These are phyloP conservation scores for Verticillium albo-atrum DNA, from an alignment of 2,329 filamentous ascomycete species.

Conservation along the genomic window DNA sequence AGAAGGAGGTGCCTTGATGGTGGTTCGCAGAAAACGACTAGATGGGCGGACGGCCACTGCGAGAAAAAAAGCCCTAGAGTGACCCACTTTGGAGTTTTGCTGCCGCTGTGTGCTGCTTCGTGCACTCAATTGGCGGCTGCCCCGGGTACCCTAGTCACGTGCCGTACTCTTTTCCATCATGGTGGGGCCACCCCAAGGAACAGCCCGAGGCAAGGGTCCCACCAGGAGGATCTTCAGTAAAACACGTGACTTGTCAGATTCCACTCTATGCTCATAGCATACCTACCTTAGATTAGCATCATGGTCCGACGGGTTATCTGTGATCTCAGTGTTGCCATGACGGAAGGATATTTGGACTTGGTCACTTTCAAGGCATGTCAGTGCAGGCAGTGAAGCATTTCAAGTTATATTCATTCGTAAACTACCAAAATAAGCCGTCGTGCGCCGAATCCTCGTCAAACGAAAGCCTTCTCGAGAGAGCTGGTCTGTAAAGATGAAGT, in stretches of 20 bases:
- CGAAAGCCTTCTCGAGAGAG: background rate
- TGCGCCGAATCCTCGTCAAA: background rate
- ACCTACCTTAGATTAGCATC: no score
- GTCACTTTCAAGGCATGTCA: background rate
- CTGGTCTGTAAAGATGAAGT: slow-evolving; percentile 8
- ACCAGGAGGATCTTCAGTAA: no score
- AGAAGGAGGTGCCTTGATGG: background rate
- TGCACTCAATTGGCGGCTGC: background rate
- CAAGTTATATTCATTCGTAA: background rate
- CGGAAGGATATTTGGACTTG: no score
- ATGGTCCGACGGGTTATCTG: no score
- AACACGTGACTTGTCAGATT: no score
- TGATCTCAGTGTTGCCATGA: no score
- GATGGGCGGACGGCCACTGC: background rate
- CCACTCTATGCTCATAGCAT: no score
- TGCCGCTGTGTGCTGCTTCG: background rate
- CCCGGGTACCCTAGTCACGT: slow-evolving; percentile 8
- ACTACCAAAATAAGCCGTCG: background rate
- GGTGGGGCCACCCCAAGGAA: background rate
- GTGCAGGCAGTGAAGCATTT: background rate
- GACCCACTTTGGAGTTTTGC: background rate
- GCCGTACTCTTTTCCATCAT: background rate
- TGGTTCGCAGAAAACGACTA: background rate
- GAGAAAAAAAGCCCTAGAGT: slow-evolving; percentile 1
- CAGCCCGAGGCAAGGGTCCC: no score